Base-by-base conservation (phyloP, 73 alveolate species). In the Halteria grandinella region DNA sequence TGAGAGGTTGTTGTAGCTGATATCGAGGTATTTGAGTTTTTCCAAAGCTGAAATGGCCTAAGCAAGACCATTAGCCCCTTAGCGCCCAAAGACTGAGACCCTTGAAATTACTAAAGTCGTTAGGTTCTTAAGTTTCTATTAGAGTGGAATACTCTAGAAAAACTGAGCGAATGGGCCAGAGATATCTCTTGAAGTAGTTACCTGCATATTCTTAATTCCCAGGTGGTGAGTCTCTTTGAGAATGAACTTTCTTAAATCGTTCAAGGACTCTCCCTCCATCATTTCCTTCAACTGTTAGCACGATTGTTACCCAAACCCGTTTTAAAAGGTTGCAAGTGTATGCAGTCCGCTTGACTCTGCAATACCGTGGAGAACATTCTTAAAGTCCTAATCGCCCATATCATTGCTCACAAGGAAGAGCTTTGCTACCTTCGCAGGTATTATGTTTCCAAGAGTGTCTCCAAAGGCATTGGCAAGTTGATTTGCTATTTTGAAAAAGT, bases 391-490 rank as follows among this genome's bases (percentile, higher is more conserved):
- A 29, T 57, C 74, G 36, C 33, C 4, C 36, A 57, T 33, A 5
- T 54, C 74, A 57, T 57, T 57, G 23, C 36, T 57, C 31, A 57
- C 28, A 29, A 57, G 36, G 36, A 14, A 57, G 31, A 57, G 10
- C 40, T 57, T 29, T 6, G 31, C 36, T 14, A 57, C 7, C 28
- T 57, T 57, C 7, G 3, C 24, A 28, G 51, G 53, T 2, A 57
- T 39, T 7, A 57, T 18, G 74, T 57, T 33, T 6, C 6, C 48
- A 3, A 57, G 17, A 29, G 74, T 11, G 28, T 57, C 12, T 11
- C 55, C 7, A 7, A 57, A 34, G 4, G 74, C 74, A 33, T 57
- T 57, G 36, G 55, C 31, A 25, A 57, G 55, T 8, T n/a, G n/a
- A n/a, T n/a, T n/a, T n/a, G n/a, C n/a, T n/a, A n/a, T n/a, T n/a